Conservation (phyloP, 1,284 basidiomycete species). For the Ustilago bromivora region DNA sequence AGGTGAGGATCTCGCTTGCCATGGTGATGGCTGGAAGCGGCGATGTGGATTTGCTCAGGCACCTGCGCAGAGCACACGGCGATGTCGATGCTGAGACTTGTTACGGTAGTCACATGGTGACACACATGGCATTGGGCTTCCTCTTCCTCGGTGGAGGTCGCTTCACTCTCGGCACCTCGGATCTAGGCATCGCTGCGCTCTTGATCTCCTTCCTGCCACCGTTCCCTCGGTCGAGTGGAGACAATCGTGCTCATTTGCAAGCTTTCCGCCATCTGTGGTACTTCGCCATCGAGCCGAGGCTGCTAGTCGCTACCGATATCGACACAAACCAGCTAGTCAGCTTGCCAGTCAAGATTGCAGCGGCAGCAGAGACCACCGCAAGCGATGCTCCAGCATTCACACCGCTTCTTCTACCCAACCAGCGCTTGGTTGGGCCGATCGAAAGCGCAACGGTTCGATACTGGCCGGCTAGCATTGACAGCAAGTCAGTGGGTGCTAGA, state of each 20-base stretch:
- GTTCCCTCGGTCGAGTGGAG: constrained; percentile 77
- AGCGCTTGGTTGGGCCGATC: constrained; percentile 74
- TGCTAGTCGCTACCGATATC: constrained; percentile 79
- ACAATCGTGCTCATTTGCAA: constrained; percentile 92
- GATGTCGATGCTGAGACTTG: constrained; percentile 75
- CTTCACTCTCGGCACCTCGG: constrained; percentile 90
- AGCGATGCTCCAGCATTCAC: constrained; percentile 14
- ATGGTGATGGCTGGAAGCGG: constrained; percentile 98
- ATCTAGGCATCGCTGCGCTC: constrained; percentile 90
- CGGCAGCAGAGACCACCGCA: neutral
- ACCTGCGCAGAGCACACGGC: constrained; percentile 91
- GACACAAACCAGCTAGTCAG: constrained; percentile 53
- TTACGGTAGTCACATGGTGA: constrained; percentile 91
- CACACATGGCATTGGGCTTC: constrained; percentile 89
- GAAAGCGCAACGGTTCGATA: constrained; percentile 91
- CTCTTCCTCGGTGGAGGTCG: constrained; percentile 94
- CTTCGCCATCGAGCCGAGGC: constrained; percentile 91
- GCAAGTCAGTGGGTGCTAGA: constrained; percentile 17
- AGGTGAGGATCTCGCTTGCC: constrained; percentile 84
- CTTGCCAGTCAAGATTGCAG: constrained; percentile 45
- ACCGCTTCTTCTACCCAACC: constrained; percentile 88
- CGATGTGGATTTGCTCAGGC: constrained; percentile 86
- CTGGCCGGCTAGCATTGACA: constrained; percentile 72
- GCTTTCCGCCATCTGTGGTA: constrained; percentile 96
- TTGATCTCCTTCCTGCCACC: constrained; percentile 82